These are phyloP conservation scores for Darksidea phi DNA, from an alignment of 495 filamentous ascomycete genomes.

Conservation along the genomic window DNA sequence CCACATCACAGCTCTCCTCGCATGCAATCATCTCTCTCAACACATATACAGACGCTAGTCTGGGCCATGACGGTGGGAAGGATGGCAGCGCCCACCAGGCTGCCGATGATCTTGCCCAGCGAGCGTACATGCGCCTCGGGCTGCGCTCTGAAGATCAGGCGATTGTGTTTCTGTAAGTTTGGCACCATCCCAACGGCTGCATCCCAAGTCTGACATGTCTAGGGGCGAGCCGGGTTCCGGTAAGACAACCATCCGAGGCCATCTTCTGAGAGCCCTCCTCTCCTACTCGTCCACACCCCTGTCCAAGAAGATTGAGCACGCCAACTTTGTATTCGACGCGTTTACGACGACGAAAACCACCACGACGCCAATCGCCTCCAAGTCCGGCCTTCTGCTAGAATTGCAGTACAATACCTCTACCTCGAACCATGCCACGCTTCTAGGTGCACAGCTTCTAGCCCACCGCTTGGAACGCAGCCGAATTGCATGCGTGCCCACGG, in stretches of 20 bases:
- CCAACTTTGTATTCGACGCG: constrained; percentile 91
- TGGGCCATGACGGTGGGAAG: constrained; percentile 82
- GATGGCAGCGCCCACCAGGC: constrained; percentile 83
- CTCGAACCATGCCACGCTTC: constrained; percentile 73
- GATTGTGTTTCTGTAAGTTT: constrained; percentile 79
- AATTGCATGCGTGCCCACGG: constrained; percentile 85
- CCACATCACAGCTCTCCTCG: constrained; percentile 82
- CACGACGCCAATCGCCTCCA: constrained; percentile 91
- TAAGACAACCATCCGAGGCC: constrained; percentile 90
- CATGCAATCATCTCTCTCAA: constrained; percentile 89
- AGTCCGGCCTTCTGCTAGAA: constrained; percentile 91
- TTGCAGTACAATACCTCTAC: constrained; percentile 92
- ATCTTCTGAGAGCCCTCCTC: constrained; percentile 78
- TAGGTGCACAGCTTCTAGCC: constrained; percentile 92
- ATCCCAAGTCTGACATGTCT: constrained; percentile 11
- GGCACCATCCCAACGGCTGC: not conserved
- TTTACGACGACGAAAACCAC: constrained; percentile 97
- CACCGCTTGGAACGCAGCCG: constrained; percentile 88
- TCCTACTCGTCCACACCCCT: constrained; percentile 87
- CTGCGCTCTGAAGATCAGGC: constrained; percentile 90
- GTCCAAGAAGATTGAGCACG: constrained; percentile 87
- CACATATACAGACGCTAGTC: constrained; percentile 83
- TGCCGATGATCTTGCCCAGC: constrained; percentile 82
- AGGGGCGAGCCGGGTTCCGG: constrained; percentile 94
- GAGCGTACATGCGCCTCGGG: constrained; percentile 82